These are phyloP conservation scores for Trichoderma hamatum DNA, from an alignment of 2,329 filamentous ascomycete species.

Conservation along the genomic window DNA sequence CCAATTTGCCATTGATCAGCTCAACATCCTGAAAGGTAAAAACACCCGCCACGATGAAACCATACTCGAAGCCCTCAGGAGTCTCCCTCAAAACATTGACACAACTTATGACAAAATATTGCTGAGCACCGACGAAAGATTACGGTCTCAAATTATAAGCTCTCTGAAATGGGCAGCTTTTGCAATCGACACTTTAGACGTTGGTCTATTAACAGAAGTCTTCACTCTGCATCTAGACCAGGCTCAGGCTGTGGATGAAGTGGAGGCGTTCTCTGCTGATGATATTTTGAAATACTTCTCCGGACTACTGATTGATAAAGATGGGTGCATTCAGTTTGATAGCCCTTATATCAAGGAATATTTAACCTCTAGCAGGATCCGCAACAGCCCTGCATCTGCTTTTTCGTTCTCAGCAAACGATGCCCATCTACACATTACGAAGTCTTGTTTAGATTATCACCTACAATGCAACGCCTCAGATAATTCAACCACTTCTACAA, in stretches of 20 bases:
- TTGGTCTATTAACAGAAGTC: constrained; percentile 4
- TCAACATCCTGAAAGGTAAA: background rate
- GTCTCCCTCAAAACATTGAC: constrained; percentile 12
- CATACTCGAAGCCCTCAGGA: background rate
- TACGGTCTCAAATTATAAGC: background rate
- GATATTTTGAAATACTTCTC: constrained; percentile 16
- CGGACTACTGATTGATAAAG: background rate
- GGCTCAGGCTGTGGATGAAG: background rate
- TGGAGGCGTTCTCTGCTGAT: background rate
- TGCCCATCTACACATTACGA: constrained; percentile 15
- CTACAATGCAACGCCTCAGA: background rate
- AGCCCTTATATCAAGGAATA: constrained; percentile 23
- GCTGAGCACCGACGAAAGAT: background rate
- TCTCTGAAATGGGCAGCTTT: constrained; percentile 22
- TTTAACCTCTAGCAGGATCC: constrained; percentile 12
- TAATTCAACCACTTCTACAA: background rate
- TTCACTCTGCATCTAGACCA: constrained; percentile 3
- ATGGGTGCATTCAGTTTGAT: background rate
- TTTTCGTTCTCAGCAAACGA: constrained; percentile 16
- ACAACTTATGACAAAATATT: constrained; percentile 9
- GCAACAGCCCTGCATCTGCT: background rate
- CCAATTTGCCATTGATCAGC: background rate
- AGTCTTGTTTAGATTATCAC: constrained; percentile 13
- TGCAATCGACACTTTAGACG: background rate
- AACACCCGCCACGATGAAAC: no score